Base-by-base conservation (phyloP, 306 rosid genomes). In the Boehmeria nivea region DNA sequence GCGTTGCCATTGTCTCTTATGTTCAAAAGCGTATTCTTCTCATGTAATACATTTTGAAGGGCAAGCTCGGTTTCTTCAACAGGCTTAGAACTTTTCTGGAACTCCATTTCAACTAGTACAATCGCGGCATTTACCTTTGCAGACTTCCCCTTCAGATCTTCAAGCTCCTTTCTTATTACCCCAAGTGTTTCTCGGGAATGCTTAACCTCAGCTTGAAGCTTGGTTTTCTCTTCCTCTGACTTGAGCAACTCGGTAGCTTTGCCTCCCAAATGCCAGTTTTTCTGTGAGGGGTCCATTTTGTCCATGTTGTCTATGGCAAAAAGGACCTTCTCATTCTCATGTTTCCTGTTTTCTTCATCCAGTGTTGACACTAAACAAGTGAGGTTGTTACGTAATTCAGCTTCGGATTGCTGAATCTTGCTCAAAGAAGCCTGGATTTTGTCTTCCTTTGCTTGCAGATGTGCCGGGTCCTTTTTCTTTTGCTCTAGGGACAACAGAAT, bases 261-360 rank as follows among this genome's bases (percentile, higher is more conserved):
- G 37, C 76, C 76, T 36, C 78, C 61, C 59, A 75, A 57, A 23
- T 74, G 77, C 95, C 80, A 87, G 44, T 50, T 75, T 72, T 73
- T 82, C 64, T 63, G 68, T 15, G 83, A 40, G 60, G 84, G 38
- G 57, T 75, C 95, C 19, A 38, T 24, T 59, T 66, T 79, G 37
- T 83, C 83, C 4, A 85, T 72, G 66, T 85, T 87, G 34, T 87
- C 88, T 33, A 87, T 81, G 0, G 83, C 81, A 52, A 87, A 83
- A 12, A 93, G 94, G 73, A 91, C 96, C 72, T 81, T 88, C 43
- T 77, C 99, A 23, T 60, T 65, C 79, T 84, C 89, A 1, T 77
- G 85, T 65, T 75, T 91, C 67, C 33, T 70, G 18, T 64, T 78
- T 78, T 91, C 96, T 73, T 91, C 95, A 60, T 87, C 89, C 64